phyloP scores from a whole-genome alignment of 495 filamentous ascomycete genomes.

The Geoglossum glabrum region DNA sequence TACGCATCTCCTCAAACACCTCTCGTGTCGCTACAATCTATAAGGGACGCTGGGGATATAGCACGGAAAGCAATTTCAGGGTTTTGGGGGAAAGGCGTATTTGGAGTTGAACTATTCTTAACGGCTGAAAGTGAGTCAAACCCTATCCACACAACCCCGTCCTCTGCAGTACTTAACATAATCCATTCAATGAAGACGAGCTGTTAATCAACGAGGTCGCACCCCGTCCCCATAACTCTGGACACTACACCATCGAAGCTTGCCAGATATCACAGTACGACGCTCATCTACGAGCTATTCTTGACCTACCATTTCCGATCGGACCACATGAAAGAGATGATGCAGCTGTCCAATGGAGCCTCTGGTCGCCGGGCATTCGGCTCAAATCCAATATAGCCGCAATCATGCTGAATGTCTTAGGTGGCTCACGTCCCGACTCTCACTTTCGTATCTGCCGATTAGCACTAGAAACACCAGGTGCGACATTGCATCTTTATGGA shows the following conservation, averaged over 20 bases:
- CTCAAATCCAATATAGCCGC: constrained; percentile 29
- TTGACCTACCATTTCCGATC: constrained; percentile 48
- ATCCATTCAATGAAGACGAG: background rate
- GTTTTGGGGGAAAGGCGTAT: constrained; percentile 78
- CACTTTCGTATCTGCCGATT: constrained; percentile 41
- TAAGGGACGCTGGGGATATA: constrained; percentile 50
- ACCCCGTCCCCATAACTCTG: constrained; percentile 89
- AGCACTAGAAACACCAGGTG: constrained; percentile 21
- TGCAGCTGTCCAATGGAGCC: background rate
- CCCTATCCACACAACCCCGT: background rate
- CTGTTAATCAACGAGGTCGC: constrained; percentile 83
- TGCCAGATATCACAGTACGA: constrained; percentile 81
- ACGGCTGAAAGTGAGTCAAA: constrained; percentile 42
- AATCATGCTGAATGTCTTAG: constrained; percentile 95
- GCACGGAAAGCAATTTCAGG: constrained; percentile 59
- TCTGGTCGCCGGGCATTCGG: background rate
- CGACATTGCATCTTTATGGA: constrained; percentile 71
- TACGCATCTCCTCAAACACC: constrained; percentile 35
- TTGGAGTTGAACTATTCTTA: constrained; percentile 93
- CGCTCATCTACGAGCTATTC: constrained; percentile 70
- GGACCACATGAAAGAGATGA: background rate
- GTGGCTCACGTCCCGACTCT: constrained; percentile 45
- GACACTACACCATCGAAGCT: constrained; percentile 93
- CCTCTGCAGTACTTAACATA: background rate
- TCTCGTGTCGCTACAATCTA: constrained; percentile 14